Conservation (phyloP, 768 basidiomycete genomes). For the Kwoniella mangroviensis region DNA sequence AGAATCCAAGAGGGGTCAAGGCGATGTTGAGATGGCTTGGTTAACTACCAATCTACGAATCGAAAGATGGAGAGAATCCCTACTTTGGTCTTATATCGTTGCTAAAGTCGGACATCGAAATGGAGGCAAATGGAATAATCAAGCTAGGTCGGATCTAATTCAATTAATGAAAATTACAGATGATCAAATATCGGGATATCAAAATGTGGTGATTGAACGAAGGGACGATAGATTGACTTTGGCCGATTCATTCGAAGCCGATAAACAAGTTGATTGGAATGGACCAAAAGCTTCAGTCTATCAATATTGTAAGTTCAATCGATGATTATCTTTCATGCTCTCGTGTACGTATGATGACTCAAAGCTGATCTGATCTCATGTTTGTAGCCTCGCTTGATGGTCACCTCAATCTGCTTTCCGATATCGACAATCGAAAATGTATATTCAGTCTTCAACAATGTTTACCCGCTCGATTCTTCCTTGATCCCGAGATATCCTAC, state of each 20-base stretch:
- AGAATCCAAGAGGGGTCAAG: slow-evolving; percentile 36
- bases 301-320: slow-evolving; percentile 37
- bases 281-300: slow-evolving; percentile 38
- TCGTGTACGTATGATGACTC: no score
- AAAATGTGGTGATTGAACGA: slow-evolving; percentile 1
- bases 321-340: background rate
- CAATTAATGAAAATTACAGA: slow-evolving; percentile 29
- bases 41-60: slow-evolving; percentile 47
- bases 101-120: slow-evolving; percentile 39
- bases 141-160: slow-evolving; percentile 33
- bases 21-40: slow-evolving; percentile 52
- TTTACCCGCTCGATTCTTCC: slow-evolving; percentile 38
- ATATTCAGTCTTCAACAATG: slow-evolving; percentile 31
- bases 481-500: slow-evolving; percentile 7
- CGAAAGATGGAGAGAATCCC: slow-evolving; percentile 55
- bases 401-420: slow-evolving; percentile 39
- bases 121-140: slow-evolving; percentile 42
- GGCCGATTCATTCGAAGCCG: slow-evolving; percentile 26
- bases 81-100: slow-evolving; percentile 54
- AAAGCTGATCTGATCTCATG: background rate
- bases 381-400: slow-evolving; percentile 54
- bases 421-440: slow-evolving; percentile 19
- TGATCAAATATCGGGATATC: slow-evolving; percentile 4
- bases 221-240: slow-evolving; percentile 35
- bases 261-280: slow-evolving; percentile 35